A percentile compares a stretch with the other conserved stretches of the same genome.
These are phyloP conservation scores for Curvularia lunata DNA, from an alignment of 2,329 filamentous ascomycete genomes.

Conservation along the genomic window DNA sequence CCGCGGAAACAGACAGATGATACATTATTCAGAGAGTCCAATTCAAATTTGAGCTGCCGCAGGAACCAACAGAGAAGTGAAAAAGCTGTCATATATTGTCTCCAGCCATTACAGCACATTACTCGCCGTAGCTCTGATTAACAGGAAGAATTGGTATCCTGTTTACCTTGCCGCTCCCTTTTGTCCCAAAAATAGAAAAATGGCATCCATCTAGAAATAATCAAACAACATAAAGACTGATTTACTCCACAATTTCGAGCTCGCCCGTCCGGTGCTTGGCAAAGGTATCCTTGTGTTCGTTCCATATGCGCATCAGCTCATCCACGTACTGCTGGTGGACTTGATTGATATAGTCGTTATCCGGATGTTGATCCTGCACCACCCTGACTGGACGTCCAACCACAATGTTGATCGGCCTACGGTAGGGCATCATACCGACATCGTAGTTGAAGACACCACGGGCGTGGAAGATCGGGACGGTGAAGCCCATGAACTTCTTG, in stretches of 20 bases:
- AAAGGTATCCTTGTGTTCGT: constrained; percentile 79
- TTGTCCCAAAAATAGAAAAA: background rate
- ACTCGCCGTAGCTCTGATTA: background rate
- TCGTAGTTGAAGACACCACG: constrained; percentile 97
- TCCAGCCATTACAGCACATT: background rate
- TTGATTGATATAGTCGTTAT: constrained; percentile 76
- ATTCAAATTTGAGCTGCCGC: background rate
- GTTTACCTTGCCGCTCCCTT: background rate
- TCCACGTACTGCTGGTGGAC: constrained; percentile 79
- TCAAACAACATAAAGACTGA: background rate
- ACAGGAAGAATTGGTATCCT: background rate
- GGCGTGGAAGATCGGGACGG: constrained; percentile 87
- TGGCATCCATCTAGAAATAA: background rate
- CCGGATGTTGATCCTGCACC: constrained; percentile 66
- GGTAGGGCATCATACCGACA: constrained; percentile 93
- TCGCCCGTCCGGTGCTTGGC: constrained; percentile 67
- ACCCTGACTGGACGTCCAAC: constrained; percentile 83
- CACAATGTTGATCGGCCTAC: constrained; percentile 84
- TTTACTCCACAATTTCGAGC: constrained; percentile 68
- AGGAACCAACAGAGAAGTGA: background rate
- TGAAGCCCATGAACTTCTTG: constrained; percentile 89
- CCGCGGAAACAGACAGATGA: too few relatives aligned
- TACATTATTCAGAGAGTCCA: too few relatives aligned
- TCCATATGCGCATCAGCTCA: constrained; percentile 76
- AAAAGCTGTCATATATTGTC: background rate